Percentiles rank a stretch among this genome's conserved stretches.
Conservation (phyloP, 1,284 basidiomycete species). For the Ustilago trichophora region DNA sequence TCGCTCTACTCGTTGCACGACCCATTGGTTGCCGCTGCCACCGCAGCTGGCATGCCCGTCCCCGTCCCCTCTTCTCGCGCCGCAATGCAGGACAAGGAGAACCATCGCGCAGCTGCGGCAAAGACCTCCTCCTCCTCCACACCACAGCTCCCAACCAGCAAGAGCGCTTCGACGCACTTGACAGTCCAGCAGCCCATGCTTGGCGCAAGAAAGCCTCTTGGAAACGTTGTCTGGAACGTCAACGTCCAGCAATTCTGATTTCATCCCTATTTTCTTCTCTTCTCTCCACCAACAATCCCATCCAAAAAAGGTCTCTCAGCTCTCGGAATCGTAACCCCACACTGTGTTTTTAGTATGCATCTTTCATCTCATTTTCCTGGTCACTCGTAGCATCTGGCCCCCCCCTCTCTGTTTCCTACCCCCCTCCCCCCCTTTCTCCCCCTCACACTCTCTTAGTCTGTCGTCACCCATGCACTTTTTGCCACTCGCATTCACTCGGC, state of each 20-base stretch:
- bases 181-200: conserved; percentile 37
- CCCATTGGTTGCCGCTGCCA: conserved; percentile 48
- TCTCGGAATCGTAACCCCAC: conserved; percentile 8
- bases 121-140: neutral
- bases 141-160: conserved; percentile 22
- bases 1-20: conserved; percentile 63
- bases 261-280: neutral
- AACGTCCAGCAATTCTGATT: conserved; percentile 41
- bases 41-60: conserved; percentile 32
- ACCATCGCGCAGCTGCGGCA: conserved; percentile 10
- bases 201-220: conserved; percentile 29
- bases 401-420: neutral
- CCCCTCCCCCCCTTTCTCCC: neutral
- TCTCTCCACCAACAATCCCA: too few relatives aligned
- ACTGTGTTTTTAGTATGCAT: conserved; percentile 45
- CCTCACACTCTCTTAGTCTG: conserved; percentile 8
- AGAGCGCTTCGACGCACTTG: conserved; percentile 32
- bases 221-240: conserved; percentile 43
- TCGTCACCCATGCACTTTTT: conserved; percentile 11
- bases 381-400: conserved; percentile 17
- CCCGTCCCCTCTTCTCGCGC: conserved; percentile 33
- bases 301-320: conserved; percentile 12
- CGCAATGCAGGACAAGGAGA: conserved; percentile 33
- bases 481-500: conserved; percentile 4
- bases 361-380: conserved; percentile 3